Base-by-base conservation (phyloP, 441 rosid species). In the Erysimum pusillum region DNA sequence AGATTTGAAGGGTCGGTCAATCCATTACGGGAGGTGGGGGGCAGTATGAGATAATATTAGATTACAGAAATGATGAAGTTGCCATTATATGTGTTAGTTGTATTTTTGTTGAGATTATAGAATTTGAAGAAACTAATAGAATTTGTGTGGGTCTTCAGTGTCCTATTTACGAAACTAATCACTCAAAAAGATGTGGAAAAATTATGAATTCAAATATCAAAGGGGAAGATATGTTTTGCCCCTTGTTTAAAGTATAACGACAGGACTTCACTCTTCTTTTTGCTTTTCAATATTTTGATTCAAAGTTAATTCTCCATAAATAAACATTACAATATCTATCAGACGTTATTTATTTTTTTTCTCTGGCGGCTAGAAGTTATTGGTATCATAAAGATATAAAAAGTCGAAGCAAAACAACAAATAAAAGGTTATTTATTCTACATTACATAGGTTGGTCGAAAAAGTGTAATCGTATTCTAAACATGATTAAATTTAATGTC, bases 161-260 rank as follows among this genome's bases (percentile, higher is more conserved):
- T 59, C 69, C 20, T 64, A 41, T 71, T 69, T 41, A 63, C 59
- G 64, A 63, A 31, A 41, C 25, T 60, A 59, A 51, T 78, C 69
- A 58, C 63, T 51, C 13, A 25, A 13, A 44, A 35, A 57, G 45
- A 36, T 42, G 7, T 41, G 35, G 39, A 41, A 76, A 58, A 38
- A 71, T 46, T 18, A 65, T 25, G 51, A 65, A 49, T 70, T 70
- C 62, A 77, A 79, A 78, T 70, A 46, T 69, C 53, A 59, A 36
- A 71, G 61, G 54, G 52, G 22, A 62, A 62, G 60, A 69, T 67
- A 79, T 57, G 85, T 73, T 77, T 86, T 86, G 85, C 82, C 85
- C 45, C 77, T 61, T 79, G 81, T 58, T 60, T 41, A 78, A 84
- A 80, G 77, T 52, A 34, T 68, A 77, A 32, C 69, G 83, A 83